Conservation (phyloP, 768 basidiomycete species). For the Dacryopinax spathularia region DNA sequence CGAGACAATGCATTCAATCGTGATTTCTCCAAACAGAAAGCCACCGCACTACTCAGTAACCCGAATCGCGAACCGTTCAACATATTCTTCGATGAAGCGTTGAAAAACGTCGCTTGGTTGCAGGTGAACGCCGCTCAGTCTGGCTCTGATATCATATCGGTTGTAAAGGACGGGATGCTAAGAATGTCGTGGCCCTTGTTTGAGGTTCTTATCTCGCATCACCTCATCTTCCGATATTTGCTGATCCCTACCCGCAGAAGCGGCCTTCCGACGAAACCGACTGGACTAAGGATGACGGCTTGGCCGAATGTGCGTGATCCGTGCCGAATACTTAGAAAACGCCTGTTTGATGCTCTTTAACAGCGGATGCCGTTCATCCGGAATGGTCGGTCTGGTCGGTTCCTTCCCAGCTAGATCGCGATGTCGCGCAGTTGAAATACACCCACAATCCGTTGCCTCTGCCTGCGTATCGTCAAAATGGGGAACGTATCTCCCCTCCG, state of each 20-base stretch:
- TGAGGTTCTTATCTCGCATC: neutral
- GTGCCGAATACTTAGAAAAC: no score
- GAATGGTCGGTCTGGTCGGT: neutral
- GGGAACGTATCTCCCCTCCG: neutral
- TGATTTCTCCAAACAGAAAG: neutral
- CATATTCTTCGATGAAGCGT: neutral
- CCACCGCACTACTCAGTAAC: neutral
- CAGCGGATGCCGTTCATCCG: no score
- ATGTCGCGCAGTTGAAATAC: neutral
- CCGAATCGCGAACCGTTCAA: neutral
- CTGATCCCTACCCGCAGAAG: neutral
- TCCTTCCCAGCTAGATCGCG: neutral
- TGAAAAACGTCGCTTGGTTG: neutral
- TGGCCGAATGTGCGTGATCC: no score
- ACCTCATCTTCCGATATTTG: neutral
- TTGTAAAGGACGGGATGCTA: neutral
- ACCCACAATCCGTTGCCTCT: neutral
- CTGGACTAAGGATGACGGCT: neutral
- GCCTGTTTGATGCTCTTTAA: no score
- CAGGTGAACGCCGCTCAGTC: neutral
- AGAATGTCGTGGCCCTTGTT: neutral
- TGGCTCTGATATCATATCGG: neutral
- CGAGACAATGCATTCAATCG: neutral
- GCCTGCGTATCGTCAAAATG: neutral
- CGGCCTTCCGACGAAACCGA: neutral